Conservation (phyloP, 345 rosid genomes). For the Boechera divaricarpa region DNA sequence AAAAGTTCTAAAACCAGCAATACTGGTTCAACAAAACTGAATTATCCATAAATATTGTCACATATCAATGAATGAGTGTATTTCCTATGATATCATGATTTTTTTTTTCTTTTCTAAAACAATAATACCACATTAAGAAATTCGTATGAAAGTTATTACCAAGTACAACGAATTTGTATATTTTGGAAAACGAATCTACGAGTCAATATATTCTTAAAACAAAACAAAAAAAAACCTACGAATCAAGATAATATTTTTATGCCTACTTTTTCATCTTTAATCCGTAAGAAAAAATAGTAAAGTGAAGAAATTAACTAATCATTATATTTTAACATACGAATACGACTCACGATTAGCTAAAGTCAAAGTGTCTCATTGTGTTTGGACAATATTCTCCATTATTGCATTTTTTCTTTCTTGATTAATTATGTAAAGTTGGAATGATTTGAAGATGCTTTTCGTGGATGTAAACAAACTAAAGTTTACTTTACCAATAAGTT, state of each 20-base stretch:
- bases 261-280: background rate
- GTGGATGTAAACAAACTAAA: conserved; percentile 26
- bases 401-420: conserved; percentile 27
- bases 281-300: conserved; percentile 11
- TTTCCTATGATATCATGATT: too few species aligned
- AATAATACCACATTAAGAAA: background rate
- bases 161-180: background rate
- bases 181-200: background rate
- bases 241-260: background rate
- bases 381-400: conserved; percentile 46
- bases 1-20: too few species aligned
- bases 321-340: conserved; percentile 17
- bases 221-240: too few species aligned
- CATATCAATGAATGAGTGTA: too few species aligned
- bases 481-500: conserved; percentile 27
- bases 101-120: background rate
- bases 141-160: background rate
- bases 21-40: too few species aligned
- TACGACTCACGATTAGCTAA: conserved; percentile 22
- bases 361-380: conserved; percentile 40
- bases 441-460: conserved; percentile 43
- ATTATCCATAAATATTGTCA: too few species aligned
- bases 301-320: background rate
- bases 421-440: conserved; percentile 42
- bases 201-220: background rate